Base-by-base conservation (phyloP, 805 yeast species). In the Sungouiozyma intestinalis region DNA sequence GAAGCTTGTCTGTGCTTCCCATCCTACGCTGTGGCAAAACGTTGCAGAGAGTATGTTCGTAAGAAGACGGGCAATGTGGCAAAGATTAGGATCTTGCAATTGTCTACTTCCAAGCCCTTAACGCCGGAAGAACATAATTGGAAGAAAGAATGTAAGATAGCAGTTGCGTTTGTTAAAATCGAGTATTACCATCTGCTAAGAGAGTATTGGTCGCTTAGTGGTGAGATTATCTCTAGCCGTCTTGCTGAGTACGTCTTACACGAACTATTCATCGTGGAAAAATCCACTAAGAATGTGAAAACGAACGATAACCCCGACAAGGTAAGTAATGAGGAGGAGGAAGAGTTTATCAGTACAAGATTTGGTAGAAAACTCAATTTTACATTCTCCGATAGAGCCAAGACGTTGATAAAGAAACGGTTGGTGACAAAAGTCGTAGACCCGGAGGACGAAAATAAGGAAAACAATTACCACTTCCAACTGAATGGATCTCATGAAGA, bases 171-270 rank as follows among this genome's bases (percentile, higher is more conserved):
- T 47, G 84, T 82, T 54, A 85, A 85, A 2, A 60, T 67, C 2
- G 66, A 68, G 3, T 77, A 72, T 45, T 77, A 69, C 47, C 60
- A 75, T 1, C 60, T 83, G 3, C 88, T 92, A 33, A 87, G 85
- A 57, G 77, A 77, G 52, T 92, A 85, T 64, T 92, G 98, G 98
- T 97, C 90, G 60, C 96, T 88, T 55, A 69, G 95, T 0, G 99
- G 99, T 20, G 97, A 90, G 62, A 95, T 96, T n/a, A 75, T 92
- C 20, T 85, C 95, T 14, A 85, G 95, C 31, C 70, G 97, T 53
- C 66, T 80, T 58, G 97, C 87, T 1, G 96, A 88, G 61, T 92
- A 85, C 54, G 77, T 84, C 38, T 62, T 82, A 45, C 77, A 76
- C 46, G 85, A 78, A 56, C 63, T 82, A 52, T 52, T 72, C 56